These are phyloP conservation scores for Capronia epimyces DNA, from an alignment of 2,329 filamentous ascomycete genomes.

Conservation along the genomic window DNA sequence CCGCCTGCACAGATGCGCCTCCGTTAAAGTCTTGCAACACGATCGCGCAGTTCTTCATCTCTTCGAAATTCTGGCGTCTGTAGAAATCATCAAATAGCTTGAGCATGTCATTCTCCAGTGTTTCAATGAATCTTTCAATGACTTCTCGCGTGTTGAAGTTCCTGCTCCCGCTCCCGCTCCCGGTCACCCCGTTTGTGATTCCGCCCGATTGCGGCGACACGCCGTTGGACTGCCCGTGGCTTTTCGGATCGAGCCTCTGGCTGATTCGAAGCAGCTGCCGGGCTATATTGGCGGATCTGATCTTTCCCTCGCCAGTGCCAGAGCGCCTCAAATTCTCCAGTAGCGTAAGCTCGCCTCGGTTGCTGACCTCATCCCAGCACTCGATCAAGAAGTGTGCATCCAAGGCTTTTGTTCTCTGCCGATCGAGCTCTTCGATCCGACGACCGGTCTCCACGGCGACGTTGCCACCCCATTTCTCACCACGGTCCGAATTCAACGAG, in stretches of 20 bases:
- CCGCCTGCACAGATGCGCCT: conserved; percentile 86
- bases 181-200: conserved; percentile 48
- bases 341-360: conserved; percentile 78
- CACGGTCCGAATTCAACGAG: conserved; percentile 56
- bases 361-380: conserved; percentile 93
- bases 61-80: conserved; percentile 87
- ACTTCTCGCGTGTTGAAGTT: conserved; percentile 71
- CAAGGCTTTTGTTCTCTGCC: conserved; percentile 79
- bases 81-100: conserved; percentile 98
- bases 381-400: conserved; percentile 94
- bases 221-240: conserved; percentile 55
- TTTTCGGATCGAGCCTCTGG: conserved; percentile 74
- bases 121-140: conserved; percentile 94
- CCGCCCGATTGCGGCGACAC: conserved; percentile 36
- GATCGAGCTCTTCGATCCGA: conserved; percentile 85
- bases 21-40: conserved; percentile 95
- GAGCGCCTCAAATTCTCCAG: conserved; percentile 82
- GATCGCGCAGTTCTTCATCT: conserved; percentile 95
- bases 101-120: conserved; percentile 86
- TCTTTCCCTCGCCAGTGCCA: conserved; percentile 83
- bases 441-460: conserved; percentile 93
- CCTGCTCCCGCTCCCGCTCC: conserved; percentile 35
- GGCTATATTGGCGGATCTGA: conserved; percentile 88
- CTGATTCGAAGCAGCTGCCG: conserved; percentile 91
- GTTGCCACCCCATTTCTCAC: conserved; percentile 59